A percentile compares a stretch with the other conserved stretches of the same genome.
Evolutionary conservation across 2,329 filamentous ascomycete species (phyloP).

Genomic region (Fusarium sp.): DNA sequence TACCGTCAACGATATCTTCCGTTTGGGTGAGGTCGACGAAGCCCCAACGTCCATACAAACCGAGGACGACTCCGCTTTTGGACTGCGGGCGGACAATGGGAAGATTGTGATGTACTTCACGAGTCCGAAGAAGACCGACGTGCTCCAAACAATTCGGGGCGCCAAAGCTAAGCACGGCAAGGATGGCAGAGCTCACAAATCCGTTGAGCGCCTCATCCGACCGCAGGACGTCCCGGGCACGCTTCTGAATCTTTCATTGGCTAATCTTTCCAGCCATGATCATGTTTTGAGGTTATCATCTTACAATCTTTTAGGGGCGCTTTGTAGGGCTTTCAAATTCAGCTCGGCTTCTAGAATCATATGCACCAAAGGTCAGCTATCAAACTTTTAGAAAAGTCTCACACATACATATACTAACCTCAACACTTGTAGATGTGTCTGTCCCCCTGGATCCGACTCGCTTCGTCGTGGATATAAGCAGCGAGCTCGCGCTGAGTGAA

Average conservation of each 20-base stretch:
- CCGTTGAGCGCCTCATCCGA: constrained; percentile 73
- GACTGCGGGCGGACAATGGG: constrained; percentile 74
- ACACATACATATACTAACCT: background rate
- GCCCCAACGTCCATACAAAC: constrained; percentile 72
- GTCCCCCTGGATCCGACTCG: constrained; percentile 72
- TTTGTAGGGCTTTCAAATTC: constrained; percentile 77
- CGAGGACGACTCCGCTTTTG: constrained; percentile 76
- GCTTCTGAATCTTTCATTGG: constrained; percentile 74
- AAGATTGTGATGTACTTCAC: constrained; percentile 80
- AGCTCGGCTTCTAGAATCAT: constrained; percentile 70
- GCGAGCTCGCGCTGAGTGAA: constrained; percentile 71
- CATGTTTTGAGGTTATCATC: constrained; percentile 71
- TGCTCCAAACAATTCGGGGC: constrained; percentile 71
- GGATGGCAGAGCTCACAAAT: constrained; percentile 70
- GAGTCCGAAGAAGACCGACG: constrained; percentile 71
- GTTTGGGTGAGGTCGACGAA: constrained; percentile 75
- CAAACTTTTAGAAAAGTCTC: background rate
- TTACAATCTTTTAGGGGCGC: constrained; percentile 74
- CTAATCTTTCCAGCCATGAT: constrained; percentile 73
- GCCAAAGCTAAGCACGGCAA: constrained; percentile 75
- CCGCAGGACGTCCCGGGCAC: constrained; percentile 79
- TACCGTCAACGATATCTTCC: constrained; percentile 77
- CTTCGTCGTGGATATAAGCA: constrained; percentile 75
- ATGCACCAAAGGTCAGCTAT: constrained; percentile 67
- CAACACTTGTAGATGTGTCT: constrained; percentile 63